phyloP scores from a whole-genome alignment of 495 filamentous ascomycete genomes.

The Neurospora hispaniola region DNA sequence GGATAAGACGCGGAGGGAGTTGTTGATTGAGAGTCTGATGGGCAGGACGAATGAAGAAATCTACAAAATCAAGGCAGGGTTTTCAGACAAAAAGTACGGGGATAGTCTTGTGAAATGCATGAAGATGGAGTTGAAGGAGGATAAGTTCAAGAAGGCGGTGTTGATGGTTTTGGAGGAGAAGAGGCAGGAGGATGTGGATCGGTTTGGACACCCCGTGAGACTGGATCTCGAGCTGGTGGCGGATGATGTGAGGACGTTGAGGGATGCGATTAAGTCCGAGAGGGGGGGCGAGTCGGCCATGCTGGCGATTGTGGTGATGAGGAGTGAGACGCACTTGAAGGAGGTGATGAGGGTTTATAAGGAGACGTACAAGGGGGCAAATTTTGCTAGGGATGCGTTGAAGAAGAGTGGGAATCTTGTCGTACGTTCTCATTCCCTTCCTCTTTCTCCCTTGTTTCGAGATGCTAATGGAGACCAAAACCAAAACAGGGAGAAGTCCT shows the following conservation, averaged over 20 bases:
- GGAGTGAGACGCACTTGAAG: slow-evolving; percentile 70
- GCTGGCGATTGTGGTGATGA: slow-evolving; percentile 70
- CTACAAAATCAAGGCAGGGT: slow-evolving; percentile 81
- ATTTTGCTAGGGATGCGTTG: slow-evolving; percentile 81
- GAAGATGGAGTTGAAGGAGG: slow-evolving; percentile 80
- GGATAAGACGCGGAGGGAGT: slow-evolving; percentile 68
- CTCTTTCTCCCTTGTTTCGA: neutral
- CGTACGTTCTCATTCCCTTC: slow-evolving; percentile 42
- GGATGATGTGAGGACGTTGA: slow-evolving; percentile 62
- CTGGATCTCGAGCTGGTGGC: slow-evolving; percentile 45
- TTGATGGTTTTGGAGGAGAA: slow-evolving; percentile 70
- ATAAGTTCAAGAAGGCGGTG: slow-evolving; percentile 91
- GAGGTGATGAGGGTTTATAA: slow-evolving; percentile 72
- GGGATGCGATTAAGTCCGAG: slow-evolving; percentile 55
- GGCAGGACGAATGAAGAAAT: slow-evolving; percentile 81
- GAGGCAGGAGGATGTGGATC: slow-evolving; percentile 67
- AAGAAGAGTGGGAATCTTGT: slow-evolving; percentile 83
- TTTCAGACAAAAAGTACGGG: slow-evolving; percentile 84
- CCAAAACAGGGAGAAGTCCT: slow-evolving; percentile 72
- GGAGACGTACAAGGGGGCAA: slow-evolving; percentile 47
- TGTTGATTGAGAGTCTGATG: slow-evolving; percentile 88
- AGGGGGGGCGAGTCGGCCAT: slow-evolving; percentile 82
- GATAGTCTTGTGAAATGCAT: slow-evolving; percentile 77
- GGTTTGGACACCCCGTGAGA: slow-evolving; percentile 27
- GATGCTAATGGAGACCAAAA: neutral